Conservation (phyloP, 768 basidiomycete species). For the Cubamyces lactineus region DNA sequence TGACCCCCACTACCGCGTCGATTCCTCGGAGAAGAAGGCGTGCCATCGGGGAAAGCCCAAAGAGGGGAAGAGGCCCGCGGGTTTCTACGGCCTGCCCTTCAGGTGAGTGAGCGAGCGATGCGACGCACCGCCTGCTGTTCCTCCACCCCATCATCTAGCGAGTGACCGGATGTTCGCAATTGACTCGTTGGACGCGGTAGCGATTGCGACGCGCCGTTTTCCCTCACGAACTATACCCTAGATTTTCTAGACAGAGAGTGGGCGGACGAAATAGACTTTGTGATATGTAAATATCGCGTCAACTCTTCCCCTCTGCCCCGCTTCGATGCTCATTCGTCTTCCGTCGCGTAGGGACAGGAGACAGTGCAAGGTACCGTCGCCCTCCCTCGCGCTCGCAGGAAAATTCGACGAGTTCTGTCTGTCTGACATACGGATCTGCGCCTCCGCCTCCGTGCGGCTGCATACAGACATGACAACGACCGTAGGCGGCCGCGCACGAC, state of each 20-base stretch:
- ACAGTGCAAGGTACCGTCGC: slow-evolving; percentile 61
- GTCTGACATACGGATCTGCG: slow-evolving; percentile 9
- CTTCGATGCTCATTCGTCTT: slow-evolving; percentile 17
- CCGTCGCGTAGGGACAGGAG: slow-evolving; percentile 65
- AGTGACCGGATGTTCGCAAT: not conserved
- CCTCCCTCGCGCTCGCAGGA: not conserved
- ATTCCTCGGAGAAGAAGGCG: slow-evolving; percentile 56
- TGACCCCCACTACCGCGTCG: slow-evolving; percentile 62
- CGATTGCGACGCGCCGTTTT: slow-evolving; percentile 81
- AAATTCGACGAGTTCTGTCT: not conserved
- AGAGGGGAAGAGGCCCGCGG: slow-evolving; percentile 54
- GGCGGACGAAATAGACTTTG: slow-evolving; percentile 87
- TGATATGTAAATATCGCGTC: slow-evolving; percentile 61
- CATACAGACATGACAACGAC: slow-evolving; percentile 80
- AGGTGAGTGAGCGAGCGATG: slow-evolving; percentile 48
- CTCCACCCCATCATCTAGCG: no score
- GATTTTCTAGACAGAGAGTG: slow-evolving; percentile 80
- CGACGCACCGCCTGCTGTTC: no score
- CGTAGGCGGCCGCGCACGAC: slow-evolving; percentile 77
- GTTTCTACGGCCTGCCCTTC: slow-evolving; percentile 68
- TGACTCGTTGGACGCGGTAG: slow-evolving; percentile 36
- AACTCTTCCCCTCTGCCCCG: not conserved
- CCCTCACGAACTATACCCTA: slow-evolving; percentile 80
- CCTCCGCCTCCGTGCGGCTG: no score
- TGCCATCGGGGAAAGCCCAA: slow-evolving; percentile 69